These are phyloP conservation scores for Styphnolobium japonicum DNA, from an alignment of 306 rosid species.

Conservation along the genomic window DNA sequence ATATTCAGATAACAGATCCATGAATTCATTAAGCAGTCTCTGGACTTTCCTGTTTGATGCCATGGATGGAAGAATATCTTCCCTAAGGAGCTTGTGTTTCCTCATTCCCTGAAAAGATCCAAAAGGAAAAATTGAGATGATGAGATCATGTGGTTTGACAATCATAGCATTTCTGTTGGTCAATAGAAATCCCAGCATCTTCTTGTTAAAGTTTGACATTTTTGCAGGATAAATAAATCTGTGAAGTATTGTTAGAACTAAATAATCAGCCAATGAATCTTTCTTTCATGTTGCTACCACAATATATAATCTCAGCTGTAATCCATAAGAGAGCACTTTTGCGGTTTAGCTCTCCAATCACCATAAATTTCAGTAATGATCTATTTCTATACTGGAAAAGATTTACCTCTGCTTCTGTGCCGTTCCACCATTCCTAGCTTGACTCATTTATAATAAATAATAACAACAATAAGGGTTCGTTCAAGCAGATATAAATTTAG, in stretches of 20 bases:
- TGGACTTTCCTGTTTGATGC: conserved; percentile 97
- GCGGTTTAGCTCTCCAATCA: neutral
- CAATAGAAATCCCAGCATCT: neutral
- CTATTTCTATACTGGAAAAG: neutral
- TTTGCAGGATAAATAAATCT: neutral
- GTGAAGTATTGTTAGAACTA: neutral
- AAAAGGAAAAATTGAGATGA: conserved; percentile 13
- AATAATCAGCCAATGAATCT: neutral
- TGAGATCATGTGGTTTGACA: neutral
- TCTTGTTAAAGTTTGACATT: neutral
- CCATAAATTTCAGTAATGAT: neutral
- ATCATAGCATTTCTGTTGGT: neutral
- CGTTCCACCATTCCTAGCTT: neutral
- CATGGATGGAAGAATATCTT: conserved; percentile 96
- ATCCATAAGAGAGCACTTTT: neutral
- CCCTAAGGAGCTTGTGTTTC: conserved; percentile 86
- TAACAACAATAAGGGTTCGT: neutral
- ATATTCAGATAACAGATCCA: conserved; percentile 85
- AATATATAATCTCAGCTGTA: neutral
- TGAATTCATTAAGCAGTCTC: conserved; percentile 89
- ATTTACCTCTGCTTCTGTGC: neutral
- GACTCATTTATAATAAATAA: neutral
- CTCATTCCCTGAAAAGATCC: conserved; percentile 72
- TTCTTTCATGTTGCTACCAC: neutral
- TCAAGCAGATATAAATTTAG: too few species aligned